Evolutionary conservation across 257 asterid species (phyloP), one percentile per base, ranked within the genome.

Genomic region (Solanum okadae): DNA sequence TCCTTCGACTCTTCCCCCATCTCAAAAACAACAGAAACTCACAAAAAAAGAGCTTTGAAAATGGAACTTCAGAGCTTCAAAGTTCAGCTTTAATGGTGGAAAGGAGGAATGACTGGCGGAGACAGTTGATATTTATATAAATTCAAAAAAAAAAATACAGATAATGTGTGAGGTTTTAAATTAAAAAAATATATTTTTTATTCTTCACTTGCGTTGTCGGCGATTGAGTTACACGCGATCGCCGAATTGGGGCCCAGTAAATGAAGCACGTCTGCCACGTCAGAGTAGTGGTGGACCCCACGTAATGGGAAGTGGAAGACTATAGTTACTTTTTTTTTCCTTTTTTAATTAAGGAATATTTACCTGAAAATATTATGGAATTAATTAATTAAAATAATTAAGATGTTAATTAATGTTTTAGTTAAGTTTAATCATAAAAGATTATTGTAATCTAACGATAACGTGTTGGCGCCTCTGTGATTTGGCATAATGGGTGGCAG

Each of bases 391-490:
- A 38, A 40, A 42, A 4, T 78, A 42, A 14, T 42, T 81, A 25
- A 44, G 38, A 5, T 27, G 75, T 68, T 46, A 81, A 81, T 79
- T 12, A 81, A 29, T 46, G 29, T 5, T 46, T 46, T 56, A 5
- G 7, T 29, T 16, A 29, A 27, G 5, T 10, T 52, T 31, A 81
- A 81, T 27, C 10, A 18, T 46, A 4, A 29, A 81, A 44, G 40
- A 20, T 16, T 81, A 49, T 40, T 15, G 84, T 40, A 72, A 33
- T 34, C 5, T 83, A 76, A 85, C 75, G 93, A 90, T 88, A 90
- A 91, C 95, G 93, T 94, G 95, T 86, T 89, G 77, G 91, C 92
- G 85, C 89, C 90, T 87, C 75, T 89, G 83, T 87, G 90, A 93
- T 94, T 92, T 79, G 92, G 68, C 38, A 52, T 31, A 31, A 27